A percentile compares a stretch with the other conserved stretches of the same genome.
Conservation (phyloP, 805 yeast species). For the Spathaspora sp. region DNA sequence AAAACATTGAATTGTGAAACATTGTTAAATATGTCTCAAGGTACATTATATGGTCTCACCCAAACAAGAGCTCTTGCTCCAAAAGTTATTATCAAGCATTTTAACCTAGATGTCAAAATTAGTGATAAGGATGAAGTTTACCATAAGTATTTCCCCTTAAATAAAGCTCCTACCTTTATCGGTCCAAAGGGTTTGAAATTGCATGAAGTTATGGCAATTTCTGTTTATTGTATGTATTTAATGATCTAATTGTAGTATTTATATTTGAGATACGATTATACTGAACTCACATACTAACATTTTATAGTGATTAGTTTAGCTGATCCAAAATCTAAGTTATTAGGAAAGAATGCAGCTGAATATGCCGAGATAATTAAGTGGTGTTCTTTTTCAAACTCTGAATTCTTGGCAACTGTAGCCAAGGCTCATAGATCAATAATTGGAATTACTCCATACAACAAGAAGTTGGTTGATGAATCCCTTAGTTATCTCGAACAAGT, state of each 20-base stretch:
- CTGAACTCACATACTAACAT: no score
- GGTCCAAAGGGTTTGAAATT: constrained; percentile 73
- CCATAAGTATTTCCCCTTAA: constrained; percentile 57
- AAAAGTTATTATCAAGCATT: constrained; percentile 53
- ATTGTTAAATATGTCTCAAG: constrained; percentile 57
- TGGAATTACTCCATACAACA: constrained; percentile 75
- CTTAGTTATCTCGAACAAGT: constrained; percentile 34
- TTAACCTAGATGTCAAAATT: constrained; percentile 56
- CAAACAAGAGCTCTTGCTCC: constrained; percentile 29
- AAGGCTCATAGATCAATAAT: constrained; percentile 54
- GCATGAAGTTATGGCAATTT: constrained; percentile 64
- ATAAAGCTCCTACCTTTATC: constrained; percentile 62
- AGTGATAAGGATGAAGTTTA: constrained; percentile 40
- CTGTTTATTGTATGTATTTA: constrained; percentile 51
- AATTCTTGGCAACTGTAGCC: constrained; percentile 48
- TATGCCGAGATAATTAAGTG: constrained; percentile 69
- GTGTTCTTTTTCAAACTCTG: constrained; percentile 74
- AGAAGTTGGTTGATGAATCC: constrained; percentile 56
- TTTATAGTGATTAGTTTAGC: constrained; percentile 42
- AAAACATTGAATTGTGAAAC: no score
- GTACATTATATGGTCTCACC: constrained; percentile 52
- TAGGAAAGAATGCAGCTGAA: constrained; percentile 65
- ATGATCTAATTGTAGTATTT: not conserved
- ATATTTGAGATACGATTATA: no score
- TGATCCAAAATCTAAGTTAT: constrained; percentile 43